Conservation (phyloP, 768 basidiomycete species). For the Trametopsis cervina region DNA sequence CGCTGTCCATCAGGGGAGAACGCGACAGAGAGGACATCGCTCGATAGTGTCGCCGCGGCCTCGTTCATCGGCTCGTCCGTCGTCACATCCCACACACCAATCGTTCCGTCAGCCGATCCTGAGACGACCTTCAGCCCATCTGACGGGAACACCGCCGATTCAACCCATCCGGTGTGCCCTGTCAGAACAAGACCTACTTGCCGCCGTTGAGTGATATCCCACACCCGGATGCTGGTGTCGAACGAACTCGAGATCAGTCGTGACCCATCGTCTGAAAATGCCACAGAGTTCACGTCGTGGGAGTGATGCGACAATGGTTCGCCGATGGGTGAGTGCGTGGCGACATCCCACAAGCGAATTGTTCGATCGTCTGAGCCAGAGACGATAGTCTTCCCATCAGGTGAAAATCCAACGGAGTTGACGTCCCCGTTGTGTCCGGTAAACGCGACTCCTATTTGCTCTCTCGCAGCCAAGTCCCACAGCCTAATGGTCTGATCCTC, state of each 20-base stretch:
- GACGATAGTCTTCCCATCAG: constrained; percentile 16
- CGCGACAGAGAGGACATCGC: constrained; percentile 11
- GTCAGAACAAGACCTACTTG: constrained; percentile 12
- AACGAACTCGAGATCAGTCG: constrained; percentile 19
- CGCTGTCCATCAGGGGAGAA: constrained; percentile 12
- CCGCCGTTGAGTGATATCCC: constrained; percentile 18
- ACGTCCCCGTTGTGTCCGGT: constrained; percentile 10
- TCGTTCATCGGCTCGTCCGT: constrained; percentile 14
- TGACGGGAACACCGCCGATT: constrained; percentile 34
- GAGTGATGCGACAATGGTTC: constrained; percentile 13
- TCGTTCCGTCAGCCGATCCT: constrained; percentile 29
- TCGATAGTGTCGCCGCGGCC: constrained; percentile 4
- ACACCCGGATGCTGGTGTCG: constrained; percentile 16
- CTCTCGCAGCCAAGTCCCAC: constrained; percentile 15
- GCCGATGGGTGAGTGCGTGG: constrained; percentile 7
- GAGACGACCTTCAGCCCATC: constrained; percentile 36
- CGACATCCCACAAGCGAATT: too few species aligned
- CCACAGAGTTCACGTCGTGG: constrained; percentile 2
- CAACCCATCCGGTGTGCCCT: constrained; percentile 20
- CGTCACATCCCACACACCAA: constrained; percentile 15
- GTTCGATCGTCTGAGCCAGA: too few species aligned
- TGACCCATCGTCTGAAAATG: constrained; percentile 15
- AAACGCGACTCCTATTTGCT: not conserved
- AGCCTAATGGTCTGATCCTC: too few species aligned
- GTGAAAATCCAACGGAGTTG: constrained; percentile 14